Percentiles rank a stretch among this genome's conserved stretches.
Conservation (phyloP, 345 rosid species). For the Eucalyptus virginea region DNA sequence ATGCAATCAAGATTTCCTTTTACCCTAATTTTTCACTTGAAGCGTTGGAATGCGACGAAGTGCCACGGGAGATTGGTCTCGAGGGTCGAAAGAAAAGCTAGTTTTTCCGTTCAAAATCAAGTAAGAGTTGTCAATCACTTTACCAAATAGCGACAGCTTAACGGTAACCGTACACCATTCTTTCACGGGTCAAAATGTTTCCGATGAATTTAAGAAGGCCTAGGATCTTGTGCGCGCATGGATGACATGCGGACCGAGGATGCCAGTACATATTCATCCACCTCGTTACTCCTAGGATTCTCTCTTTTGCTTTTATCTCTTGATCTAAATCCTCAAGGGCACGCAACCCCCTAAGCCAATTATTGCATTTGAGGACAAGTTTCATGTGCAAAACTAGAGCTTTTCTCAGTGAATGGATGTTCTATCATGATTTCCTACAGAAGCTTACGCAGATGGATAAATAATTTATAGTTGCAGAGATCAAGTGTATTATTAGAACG, state of each 20-base stretch:
- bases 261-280: not conserved
- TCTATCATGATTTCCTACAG: not conserved
- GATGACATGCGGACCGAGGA: not conserved
- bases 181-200: not conserved
- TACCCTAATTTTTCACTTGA: not conserved
- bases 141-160: not conserved
- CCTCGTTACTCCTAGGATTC: not conserved
- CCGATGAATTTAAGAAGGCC: not conserved
- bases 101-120: not conserved
- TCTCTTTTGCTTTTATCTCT: not conserved
- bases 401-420: not conserved
- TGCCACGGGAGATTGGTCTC: not conserved
- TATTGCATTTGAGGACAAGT: not conserved
- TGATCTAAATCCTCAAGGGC: not conserved
- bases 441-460: not conserved
- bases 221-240: not conserved
- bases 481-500: not conserved
- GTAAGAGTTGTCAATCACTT: not conserved
- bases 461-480: not conserved
- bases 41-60: not conserved
- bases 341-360: not conserved
- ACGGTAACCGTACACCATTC: not conserved
- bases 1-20: not conserved
- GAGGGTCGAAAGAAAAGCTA: not conserved
- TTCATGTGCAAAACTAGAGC: not conserved